phyloP scores from a whole-genome alignment of 2,329 filamentous ascomycete genomes.

The Colletotrichum orbiculare region DNA sequence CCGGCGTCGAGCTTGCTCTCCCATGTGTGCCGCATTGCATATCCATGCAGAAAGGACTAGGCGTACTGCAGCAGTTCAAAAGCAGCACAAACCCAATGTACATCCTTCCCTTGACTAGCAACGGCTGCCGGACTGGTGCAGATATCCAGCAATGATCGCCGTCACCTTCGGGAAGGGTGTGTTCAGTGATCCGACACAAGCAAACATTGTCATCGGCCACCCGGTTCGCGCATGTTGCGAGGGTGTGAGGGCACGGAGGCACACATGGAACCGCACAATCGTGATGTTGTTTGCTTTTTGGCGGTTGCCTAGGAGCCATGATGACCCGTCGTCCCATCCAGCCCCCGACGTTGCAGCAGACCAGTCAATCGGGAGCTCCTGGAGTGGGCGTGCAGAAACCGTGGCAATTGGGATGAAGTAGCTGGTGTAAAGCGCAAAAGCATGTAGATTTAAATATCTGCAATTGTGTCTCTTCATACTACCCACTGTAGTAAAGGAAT shows the following conservation, averaged over 20 bases:
- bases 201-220: conserved; percentile 7
- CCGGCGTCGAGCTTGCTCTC: neutral
- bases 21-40: conserved; percentile 1
- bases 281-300: conserved; percentile 1
- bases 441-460: too few species aligned
- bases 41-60: neutral
- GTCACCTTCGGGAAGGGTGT: neutral
- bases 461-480: too few species aligned
- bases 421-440: too few species aligned
- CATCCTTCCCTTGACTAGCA: conserved; percentile 4
- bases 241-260: neutral
- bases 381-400: too few species aligned
- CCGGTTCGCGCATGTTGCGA: neutral
- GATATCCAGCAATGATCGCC: conserved; percentile 20
- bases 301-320: conserved; percentile 3
- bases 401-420: too few species aligned
- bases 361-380: neutral
- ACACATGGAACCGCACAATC: too few species aligned
- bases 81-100: conserved; percentile 5
- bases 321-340: neutral
- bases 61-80: conserved; percentile 10
- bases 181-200: conserved; percentile 11
- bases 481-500: too few species aligned
- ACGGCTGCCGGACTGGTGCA: conserved; percentile 4
- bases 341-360: neutral